Conservation (phyloP, 2,329 filamentous ascomycete genomes). For the Aureobasidium leucospermi region DNA sequence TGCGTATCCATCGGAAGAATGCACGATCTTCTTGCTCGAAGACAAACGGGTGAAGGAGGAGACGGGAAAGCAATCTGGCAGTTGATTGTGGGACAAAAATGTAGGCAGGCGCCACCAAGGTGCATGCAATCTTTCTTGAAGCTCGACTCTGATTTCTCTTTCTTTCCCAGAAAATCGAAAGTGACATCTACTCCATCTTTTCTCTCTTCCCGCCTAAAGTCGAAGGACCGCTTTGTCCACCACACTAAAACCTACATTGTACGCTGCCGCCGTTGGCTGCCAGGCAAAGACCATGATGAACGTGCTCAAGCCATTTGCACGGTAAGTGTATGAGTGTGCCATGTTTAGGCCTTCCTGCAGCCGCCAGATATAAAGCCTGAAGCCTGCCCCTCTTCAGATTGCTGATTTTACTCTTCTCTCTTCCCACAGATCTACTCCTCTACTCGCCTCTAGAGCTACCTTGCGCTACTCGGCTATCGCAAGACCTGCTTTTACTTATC, state of each 20-base stretch:
- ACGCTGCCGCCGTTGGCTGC: constrained; percentile 9
- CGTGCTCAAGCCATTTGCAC: constrained; percentile 14
- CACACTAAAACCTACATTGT: constrained; percentile 7
- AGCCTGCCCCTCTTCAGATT: constrained; percentile 1
- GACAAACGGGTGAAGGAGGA: not conserved
- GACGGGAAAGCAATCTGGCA: not conserved
- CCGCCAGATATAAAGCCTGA: not conserved
- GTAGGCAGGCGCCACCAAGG: constrained; percentile 12
- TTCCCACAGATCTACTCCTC: constrained; percentile 14
- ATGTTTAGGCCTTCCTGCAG: not conserved
- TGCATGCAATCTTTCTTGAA: not conserved
- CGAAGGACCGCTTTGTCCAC: constrained; percentile 4
- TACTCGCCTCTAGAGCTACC: constrained; percentile 5
- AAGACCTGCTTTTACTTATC: constrained; percentile 6
- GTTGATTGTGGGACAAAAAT: constrained; percentile 7
- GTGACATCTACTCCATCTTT: constrained; percentile 7
- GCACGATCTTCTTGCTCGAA: not conserved
- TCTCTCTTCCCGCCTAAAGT: constrained; percentile 12
- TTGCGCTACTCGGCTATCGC: constrained; percentile 1
- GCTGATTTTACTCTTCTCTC: constrained; percentile 13
- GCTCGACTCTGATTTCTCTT: not conserved
- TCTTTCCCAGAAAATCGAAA: not conserved
- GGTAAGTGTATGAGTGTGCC: not conserved
- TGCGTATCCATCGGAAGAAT: not conserved
- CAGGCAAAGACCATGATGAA: constrained; percentile 11